Evolutionary conservation across 495 filamentous ascomycete genomes (phyloP).

Genomic region (Tuber magnatum): DNA sequence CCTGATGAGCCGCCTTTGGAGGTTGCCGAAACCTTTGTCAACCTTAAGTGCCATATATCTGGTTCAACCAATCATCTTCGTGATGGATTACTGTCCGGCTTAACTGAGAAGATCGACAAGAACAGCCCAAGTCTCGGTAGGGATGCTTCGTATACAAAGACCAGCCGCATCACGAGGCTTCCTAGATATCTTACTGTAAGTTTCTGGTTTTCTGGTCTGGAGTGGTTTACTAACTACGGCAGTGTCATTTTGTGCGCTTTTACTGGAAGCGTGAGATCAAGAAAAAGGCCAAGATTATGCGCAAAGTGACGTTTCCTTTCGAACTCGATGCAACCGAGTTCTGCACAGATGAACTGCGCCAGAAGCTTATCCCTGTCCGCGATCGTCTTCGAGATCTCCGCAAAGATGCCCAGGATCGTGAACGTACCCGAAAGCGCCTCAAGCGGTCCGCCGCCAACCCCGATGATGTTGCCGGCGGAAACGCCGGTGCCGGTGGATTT

Average conservation of each 20-base stretch:
- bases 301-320: constrained; percentile 89
- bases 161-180: constrained; percentile 74
- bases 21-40: constrained; percentile 71
- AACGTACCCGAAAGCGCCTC: constrained; percentile 78
- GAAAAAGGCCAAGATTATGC: constrained; percentile 99
- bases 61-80: constrained; percentile 75
- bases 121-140: constrained; percentile 67
- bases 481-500: constrained; percentile 36
- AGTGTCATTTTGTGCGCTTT: constrained; percentile 84
- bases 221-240: constrained; percentile 15
- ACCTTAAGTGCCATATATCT: constrained; percentile 91
- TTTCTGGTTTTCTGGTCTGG: constrained; percentile 1
- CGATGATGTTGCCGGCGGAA: constrained; percentile 39
- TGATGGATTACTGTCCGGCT: constrained; percentile 73
- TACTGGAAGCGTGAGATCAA: constrained; percentile 90
- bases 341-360: constrained; percentile 80
- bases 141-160: constrained; percentile 79
- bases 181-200: constrained; percentile 86
- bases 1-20: constrained; percentile 61
- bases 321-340: constrained; percentile 93
- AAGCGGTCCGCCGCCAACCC: constrained; percentile 56
- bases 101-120: constrained; percentile 89
- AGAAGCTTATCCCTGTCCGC: constrained; percentile 75
- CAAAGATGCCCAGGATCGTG: constrained; percentile 87
- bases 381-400: constrained; percentile 93